phyloP scores from a whole-genome alignment of 2,329 filamentous ascomycete genomes.

The Phoma herbarum region DNA sequence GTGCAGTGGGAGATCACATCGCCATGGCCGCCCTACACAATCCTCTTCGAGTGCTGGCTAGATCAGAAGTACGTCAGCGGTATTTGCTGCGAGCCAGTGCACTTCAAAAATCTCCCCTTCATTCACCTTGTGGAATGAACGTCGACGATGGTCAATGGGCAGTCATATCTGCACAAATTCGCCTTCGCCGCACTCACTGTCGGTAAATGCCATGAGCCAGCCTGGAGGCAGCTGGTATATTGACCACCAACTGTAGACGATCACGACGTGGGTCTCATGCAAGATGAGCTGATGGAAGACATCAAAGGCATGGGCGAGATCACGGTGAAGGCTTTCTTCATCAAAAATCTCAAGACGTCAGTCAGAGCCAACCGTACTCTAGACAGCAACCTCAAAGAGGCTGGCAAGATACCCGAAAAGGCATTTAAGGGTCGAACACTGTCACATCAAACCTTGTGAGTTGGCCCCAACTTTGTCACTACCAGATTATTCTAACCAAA shows the following conservation, averaged over 20 bases:
- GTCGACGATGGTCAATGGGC: background rate
- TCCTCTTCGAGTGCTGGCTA: conserved; percentile 23
- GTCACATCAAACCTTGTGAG: conserved; percentile 24
- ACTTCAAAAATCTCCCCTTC: background rate
- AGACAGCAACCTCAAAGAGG: background rate
- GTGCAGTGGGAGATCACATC: conserved; percentile 10
- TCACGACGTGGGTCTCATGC: background rate
- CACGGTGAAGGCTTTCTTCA: conserved; percentile 16
- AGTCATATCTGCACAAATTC: conserved; percentile 27
- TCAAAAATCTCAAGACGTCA: conserved; percentile 9
- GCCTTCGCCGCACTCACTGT: conserved; percentile 31
- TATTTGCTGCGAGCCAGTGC: background rate
- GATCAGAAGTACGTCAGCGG: conserved; percentile 24
- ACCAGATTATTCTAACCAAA: background rate
- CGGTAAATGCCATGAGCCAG: conserved; percentile 12
- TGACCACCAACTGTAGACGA: conserved; percentile 14
- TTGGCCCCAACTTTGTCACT: background rate
- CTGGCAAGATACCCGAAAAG: conserved; percentile 30
- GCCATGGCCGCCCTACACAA: conserved; percentile 7
- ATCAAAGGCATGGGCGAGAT: conserved; percentile 30
- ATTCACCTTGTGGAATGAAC: background rate
- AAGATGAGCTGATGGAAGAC: conserved; percentile 10
- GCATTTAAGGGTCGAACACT: conserved; percentile 31
- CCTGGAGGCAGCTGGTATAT: background rate
- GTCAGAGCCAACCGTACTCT: background rate